A percentile compares a stretch with the other conserved stretches of the same genome.
Evolutionary conservation across 495 filamentous ascomycete species (phyloP).

Genomic region (Talaromyces borbonicus): DNA sequence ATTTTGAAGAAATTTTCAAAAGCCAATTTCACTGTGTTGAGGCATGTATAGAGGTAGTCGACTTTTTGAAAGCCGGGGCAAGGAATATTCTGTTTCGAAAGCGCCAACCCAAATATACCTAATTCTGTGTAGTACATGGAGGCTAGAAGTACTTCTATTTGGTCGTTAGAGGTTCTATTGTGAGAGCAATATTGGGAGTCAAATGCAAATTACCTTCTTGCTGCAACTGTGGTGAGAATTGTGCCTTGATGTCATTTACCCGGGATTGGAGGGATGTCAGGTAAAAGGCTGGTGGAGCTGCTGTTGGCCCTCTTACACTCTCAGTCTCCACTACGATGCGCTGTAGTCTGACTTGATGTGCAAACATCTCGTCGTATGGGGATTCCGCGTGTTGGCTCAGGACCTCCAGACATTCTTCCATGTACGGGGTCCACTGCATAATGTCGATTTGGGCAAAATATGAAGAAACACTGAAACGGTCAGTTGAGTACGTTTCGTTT

Average conservation of each 20-base stretch:
- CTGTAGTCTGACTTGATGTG: constrained; percentile 13
- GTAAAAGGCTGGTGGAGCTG: background rate
- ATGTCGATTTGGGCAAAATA: constrained; percentile 21
- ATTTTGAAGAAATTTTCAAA: constrained; percentile 25
- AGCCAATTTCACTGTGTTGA: constrained; percentile 30
- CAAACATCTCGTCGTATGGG: constrained; percentile 10
- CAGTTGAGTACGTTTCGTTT: background rate
- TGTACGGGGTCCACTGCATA: constrained; percentile 26
- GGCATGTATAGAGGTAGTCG: constrained; percentile 22
- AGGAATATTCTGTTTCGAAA: constrained; percentile 1
- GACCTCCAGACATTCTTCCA: constrained; percentile 23
- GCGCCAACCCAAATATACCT: too few relatives aligned
- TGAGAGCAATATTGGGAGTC: background rate
- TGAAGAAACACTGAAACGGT: constrained; percentile 19
- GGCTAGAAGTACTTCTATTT: too few relatives aligned
- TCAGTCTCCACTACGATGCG: constrained; percentile 12
- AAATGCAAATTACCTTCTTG: background rate
- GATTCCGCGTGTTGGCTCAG: constrained; percentile 13
- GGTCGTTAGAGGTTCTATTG: background rate
- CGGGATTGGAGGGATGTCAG: background rate
- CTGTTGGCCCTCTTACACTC: too few relatives aligned
- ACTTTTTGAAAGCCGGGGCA: constrained; percentile 16
- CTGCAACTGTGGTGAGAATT: too few relatives aligned
- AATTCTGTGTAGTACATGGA: too few relatives aligned
- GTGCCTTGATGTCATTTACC: background rate